Evolutionary conservation across 192 early-diverging fungal species (phyloP), one percentile per base, ranked within the genome.

Genomic region (Coemansia sp.): DNA sequence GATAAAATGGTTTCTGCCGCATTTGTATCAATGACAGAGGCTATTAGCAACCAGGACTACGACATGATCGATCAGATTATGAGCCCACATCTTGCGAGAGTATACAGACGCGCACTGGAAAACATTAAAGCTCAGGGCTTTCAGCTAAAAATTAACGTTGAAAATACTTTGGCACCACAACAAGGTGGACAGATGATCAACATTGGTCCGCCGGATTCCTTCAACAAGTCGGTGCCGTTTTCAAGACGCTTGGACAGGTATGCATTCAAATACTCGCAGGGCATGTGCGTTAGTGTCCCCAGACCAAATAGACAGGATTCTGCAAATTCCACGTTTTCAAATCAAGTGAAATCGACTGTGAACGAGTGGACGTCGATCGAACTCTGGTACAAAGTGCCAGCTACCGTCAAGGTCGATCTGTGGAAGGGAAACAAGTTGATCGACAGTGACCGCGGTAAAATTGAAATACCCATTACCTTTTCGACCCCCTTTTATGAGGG

Each of bases 31-130:
- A 37, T 43, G 0, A 52, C 46, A n/a, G 61, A 69, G 2, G 59
- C 67, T 14, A 59, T 69, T 9, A 50, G 57, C 41, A 23, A 57
- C 7, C 37, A 25, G 9, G 67, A 69, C 39, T 62, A 50, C 22
- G 37, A 57, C 3, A 34, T 25, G 17, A 14, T 69, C 24, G 57
- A 54, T 42, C 34, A 63, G 39, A 34, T 63, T 3, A 56, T 62
- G 56, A 46, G 52, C 0, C 61, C 59, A 17, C n/a, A 56, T 10
- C 11, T 69, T 10, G 37, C 61, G 4, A 59, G 47, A 13, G 33
- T 63, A 17, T 69, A 69, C 45, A 69, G 59, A 33, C 50, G 45
- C 30, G 61, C 67, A 9, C 15, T 69, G 18, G 56, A 43, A 0
- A 46, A 63, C 6, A 44, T 69, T 23, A 33, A 44, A 37, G 49